Percentiles rank a stretch among this genome's conserved stretches.
phyloP scores from a whole-genome alignment of 2,329 filamentous ascomycete genomes.

The Trichoderma oligosporum region DNA sequence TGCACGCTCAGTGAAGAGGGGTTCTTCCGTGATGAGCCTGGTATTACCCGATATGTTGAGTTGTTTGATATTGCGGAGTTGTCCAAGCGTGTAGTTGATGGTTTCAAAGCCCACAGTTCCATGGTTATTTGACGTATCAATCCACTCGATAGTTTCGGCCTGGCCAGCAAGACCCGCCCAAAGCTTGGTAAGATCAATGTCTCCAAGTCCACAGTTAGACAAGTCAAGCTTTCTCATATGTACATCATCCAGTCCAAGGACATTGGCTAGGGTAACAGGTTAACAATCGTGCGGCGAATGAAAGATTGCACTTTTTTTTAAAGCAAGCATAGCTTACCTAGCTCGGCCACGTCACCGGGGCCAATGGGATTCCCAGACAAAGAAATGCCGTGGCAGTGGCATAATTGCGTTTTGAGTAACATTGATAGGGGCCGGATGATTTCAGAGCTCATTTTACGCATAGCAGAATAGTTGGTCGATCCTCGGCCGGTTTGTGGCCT shows the following conservation, averaged over 20 bases:
- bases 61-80: conserved; percentile 43
- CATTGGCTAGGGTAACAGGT: conserved; percentile 27
- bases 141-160: conserved; percentile 42
- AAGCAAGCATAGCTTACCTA: conserved; percentile 37
- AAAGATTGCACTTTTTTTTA: not conserved
- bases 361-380: conserved; percentile 50
- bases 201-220: conserved; percentile 49
- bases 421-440: conserved; percentile 48
- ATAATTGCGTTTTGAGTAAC: conserved; percentile 45
- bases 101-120: conserved; percentile 49
- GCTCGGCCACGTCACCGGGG: conserved; percentile 44
- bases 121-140: conserved; percentile 52
- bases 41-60: conserved; percentile 51
- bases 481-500: conserved; percentile 26
- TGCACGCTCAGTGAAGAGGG: conserved; percentile 45
- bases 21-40: conserved; percentile 42
- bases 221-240: conserved; percentile 48
- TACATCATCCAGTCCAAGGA: conserved; percentile 34
- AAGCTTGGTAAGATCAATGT: conserved; percentile 45
- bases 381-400: conserved; percentile 48
- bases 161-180: conserved; percentile 47
- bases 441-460: conserved; percentile 35
- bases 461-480: conserved; percentile 24
- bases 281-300: not conserved
- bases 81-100: conserved; percentile 42